Base-by-base conservation (phyloP, 192 early-diverging fungal species). In the Entophlyctis luteolus region DNA sequence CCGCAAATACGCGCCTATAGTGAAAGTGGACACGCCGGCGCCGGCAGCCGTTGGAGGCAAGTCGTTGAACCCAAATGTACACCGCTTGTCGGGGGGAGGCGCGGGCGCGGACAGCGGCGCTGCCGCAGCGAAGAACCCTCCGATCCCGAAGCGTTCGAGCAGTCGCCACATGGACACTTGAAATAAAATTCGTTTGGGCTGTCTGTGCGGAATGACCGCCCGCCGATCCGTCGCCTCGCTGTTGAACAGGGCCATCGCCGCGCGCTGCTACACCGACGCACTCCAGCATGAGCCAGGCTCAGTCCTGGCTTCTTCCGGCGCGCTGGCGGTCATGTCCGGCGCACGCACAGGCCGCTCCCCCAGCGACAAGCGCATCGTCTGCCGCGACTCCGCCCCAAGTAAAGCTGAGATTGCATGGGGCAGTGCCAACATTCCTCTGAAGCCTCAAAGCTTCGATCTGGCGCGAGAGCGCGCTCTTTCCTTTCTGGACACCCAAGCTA, bases 401-500 rank as follows among this genome's bases (percentile, higher is more conserved):
- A n/a, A n/a, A n/a, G n/a, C n/a, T n/a, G n/a, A n/a, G n/a, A 55
- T 66, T 10, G 93, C 90, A 91, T 96, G 94, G 94, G 94, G 93
- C 48, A 89, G 91, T 8, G 92, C 93, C 54, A 94, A 96, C 84
- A 91, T 85, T 65, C 88, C 47, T 23, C 49, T 78, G 28, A 14
- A 27, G 14, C 18, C 65, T 28, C 20, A 57, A 29, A 32, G 48
- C 16, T 96, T 94, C 73, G 75, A 82, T 33, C 82, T 82, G 71
- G 93, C 93, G 82, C 85, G 90, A 63, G 82, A 93, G 76, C 83
- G 86, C 59, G 92, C 93, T n/a, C 77, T 87, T 62, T 88, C 90
- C 78, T 96, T 91, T 78, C 79, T 96, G 47, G 93, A 93, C 77
- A 90, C 89, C 39, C 84, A 88, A 55, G 83, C 86, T 4, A 38